Evolutionary conservation across 306 rosid genomes (phyloP).

Genomic region (Dryas drummondii): DNA sequence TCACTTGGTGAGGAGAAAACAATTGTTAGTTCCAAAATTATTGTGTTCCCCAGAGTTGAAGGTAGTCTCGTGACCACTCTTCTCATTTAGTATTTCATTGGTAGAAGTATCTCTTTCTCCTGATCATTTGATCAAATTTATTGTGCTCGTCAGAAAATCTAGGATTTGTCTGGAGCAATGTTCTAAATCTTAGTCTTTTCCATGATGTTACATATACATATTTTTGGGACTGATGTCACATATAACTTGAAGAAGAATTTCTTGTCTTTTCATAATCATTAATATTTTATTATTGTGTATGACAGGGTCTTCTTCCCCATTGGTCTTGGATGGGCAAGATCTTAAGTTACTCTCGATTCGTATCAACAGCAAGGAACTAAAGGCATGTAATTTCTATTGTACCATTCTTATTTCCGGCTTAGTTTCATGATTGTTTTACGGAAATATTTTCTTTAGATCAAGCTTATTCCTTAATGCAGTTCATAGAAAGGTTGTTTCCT

Average conservation of each 20-base stretch:
- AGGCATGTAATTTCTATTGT: constrained; percentile 45
- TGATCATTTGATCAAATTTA: background rate
- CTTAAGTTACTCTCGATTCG: constrained; percentile 60
- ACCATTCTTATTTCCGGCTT: background rate
- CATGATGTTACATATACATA: background rate
- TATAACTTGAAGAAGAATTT: background rate
- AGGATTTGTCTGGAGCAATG: background rate
- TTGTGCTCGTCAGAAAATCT: background rate
- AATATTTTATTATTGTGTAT: constrained; percentile 21
- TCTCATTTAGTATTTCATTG: constrained; percentile 6
- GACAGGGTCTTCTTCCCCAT: constrained; percentile 65
- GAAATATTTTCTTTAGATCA: background rate
- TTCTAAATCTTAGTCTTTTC: background rate
- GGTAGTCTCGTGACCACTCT: constrained; percentile 41
- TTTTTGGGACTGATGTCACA: background rate
- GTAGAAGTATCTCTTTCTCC: constrained; percentile 17
- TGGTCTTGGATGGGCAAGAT: constrained; percentile 79
- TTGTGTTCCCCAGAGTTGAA: constrained; percentile 73
- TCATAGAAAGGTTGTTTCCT: background rate
- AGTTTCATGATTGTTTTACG: background rate
- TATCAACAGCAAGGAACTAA: constrained; percentile 62
- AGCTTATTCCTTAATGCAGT: background rate
- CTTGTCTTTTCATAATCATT: background rate
- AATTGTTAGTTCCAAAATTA: constrained; percentile 68
- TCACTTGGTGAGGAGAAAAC: constrained; percentile 85